Evolutionary conservation across 2,329 filamentous ascomycete species (phyloP), one percentile per base, ranked within the genome.

Genomic region (Diaporthe destruens): DNA sequence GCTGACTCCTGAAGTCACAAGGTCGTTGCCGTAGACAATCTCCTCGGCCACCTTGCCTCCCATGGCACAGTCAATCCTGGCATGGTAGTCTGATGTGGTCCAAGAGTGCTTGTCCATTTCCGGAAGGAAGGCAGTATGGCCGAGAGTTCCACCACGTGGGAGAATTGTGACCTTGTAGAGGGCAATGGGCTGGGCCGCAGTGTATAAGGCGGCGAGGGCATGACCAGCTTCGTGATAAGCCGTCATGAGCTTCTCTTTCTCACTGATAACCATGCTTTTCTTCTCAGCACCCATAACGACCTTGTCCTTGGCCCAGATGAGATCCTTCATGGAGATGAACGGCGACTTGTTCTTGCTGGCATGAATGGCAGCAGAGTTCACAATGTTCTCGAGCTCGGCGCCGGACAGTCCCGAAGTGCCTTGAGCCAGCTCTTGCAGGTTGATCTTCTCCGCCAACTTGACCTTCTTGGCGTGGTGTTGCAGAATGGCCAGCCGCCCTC

Each of bases 151-250:
- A 14, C 96, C 96, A 78, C 97, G 92, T 69, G 96, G 95, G 78
- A 99, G 92, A 77, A 99, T 97, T 0, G 96, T 99, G 65, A 98
- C 95, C 84, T 99, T 99, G 88, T 99, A 98, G 1, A 99, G 87
- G 42, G 93, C 93, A 75, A 88, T 92, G 68, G 92, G 90, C 49
- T 90, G 90, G 74, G 93, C 91, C 75, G 87, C 86, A 16, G 92
- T 94, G 77, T 96, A 95, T 79, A 98, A 91, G 71, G 93, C 92
- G 73, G 98, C 94, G 20, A 99, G 89, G 11, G 96, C 95, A 82
- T 99, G 96, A 2, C 96, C 96, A 71, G 96, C 97, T 84, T 99
- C 96, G 84, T 99, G 96, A 83, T 99, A 99, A 6, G 96, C 96
- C 55, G 98, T 96, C 18, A 94, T 97, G 81, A 90, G 93, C 89